Evolutionary conservation across 2,329 filamentous ascomycete species (phyloP), one percentile per base, ranked within the genome.

Genomic region (Alternaria solani): DNA sequence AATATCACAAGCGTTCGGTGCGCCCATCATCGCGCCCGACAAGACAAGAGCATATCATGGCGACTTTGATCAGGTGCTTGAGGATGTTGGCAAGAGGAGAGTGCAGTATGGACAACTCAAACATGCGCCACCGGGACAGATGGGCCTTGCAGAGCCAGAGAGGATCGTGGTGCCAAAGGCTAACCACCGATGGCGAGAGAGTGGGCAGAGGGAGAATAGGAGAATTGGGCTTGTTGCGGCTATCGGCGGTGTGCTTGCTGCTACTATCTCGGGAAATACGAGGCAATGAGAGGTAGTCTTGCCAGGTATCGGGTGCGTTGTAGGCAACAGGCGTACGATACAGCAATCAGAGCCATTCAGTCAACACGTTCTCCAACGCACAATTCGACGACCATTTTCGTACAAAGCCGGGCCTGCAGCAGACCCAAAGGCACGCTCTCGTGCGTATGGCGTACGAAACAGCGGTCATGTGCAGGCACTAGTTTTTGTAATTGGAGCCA

Each of bases 1-100:
- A 51, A 79, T 79, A 32, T 74, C 74, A 1, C 70, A 76, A 23
- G 75, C 75, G 1, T 78, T 78, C 53, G 70, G 70, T 2, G 74
- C 75, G 14, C 68, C 69, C 5, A 65, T 68, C 36, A 63, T 70
- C 43, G 54, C 59, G 25, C 69, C 69, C 0, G 64, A 65, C 1
- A 57, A 54, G n/a, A 64, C 60, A 4, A 63, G 62, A 18, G 63
- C 59, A 1, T 55, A 66, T 23, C 69, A 71, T 30, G 69, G 66
- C 7, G 69, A 71, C 20, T 70, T 71, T 25, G 63, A 68, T 1
- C 58, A 69, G 43, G 61, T 71, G 18, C 49, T 71, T 6, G 48
- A 63, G 18, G 69, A 71, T 26, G 64, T 70, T 1, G 69, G 69
- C 1, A 52, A 67, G 4, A 54, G 69, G 34, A 44, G 63, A 3